These are phyloP conservation scores for Pleurotus tuber-regium DNA, from an alignment of 768 basidiomycete species.

Conservation along the genomic window DNA sequence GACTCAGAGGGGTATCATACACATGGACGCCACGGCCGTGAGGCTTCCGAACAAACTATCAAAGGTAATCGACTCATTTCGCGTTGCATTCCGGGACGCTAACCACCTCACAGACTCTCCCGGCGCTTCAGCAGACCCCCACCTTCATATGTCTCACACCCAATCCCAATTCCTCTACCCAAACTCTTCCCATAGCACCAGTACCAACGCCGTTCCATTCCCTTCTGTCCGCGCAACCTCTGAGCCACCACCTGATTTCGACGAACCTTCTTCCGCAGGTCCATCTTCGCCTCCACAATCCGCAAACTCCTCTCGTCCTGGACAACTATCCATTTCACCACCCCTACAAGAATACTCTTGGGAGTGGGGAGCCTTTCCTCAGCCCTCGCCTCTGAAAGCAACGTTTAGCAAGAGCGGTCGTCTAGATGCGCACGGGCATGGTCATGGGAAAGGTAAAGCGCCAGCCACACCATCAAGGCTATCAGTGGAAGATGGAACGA, in stretches of 20 bases:
- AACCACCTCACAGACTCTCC: too few relatives aligned
- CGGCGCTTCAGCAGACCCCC: too few relatives aligned
- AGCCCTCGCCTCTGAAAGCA: conserved; percentile 63
- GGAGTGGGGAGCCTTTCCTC: conserved; percentile 94
- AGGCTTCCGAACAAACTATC: conserved; percentile 40
- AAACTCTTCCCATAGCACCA: conserved; percentile 10
- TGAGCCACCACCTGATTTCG: conserved; percentile 56
- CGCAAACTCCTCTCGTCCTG: too few relatives aligned
- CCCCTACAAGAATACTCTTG: conserved; percentile 75
- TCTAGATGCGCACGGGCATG: conserved; percentile 17
- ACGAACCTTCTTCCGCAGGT: conserved; percentile 17
- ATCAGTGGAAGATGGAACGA: conserved; percentile 13
- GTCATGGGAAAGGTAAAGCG: conserved; percentile 27
- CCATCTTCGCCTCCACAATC: conserved; percentile 14
- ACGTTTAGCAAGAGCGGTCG: conserved; percentile 48
- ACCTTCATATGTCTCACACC: conserved; percentile 17
- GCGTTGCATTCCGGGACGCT: too few relatives aligned
- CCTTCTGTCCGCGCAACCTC: conserved; percentile 50
- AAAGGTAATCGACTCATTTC: too few relatives aligned
- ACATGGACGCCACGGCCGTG: conserved; percentile 33
- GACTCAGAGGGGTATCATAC: conserved; percentile 84
- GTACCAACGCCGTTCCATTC: conserved; percentile 25
- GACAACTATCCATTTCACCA: conserved; percentile 13
- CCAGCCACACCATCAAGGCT: conserved; percentile 16
- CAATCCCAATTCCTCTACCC: conserved; percentile 16